Percentiles rank a stretch among this genome's conserved stretches.
These are phyloP conservation scores for Kluyveromyces sp. DNA, from an alignment of 1,139 yeast genomes.

Conservation along the genomic window DNA sequence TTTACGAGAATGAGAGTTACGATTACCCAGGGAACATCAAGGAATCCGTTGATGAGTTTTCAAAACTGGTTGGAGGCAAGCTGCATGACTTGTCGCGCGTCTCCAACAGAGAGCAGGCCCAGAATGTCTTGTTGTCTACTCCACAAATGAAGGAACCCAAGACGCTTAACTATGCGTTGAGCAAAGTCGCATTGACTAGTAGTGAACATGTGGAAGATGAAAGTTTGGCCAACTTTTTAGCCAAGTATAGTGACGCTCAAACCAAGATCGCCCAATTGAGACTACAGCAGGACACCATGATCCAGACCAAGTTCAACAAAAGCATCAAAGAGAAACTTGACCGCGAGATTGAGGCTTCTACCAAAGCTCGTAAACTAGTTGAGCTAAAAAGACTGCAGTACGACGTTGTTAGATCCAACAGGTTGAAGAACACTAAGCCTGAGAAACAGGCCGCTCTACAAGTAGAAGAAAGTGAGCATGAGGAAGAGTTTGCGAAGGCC, in stretches of 20 bases:
- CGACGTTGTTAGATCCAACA: conserved; percentile 67
- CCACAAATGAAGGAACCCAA: conserved; percentile 63
- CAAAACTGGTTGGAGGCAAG: conserved; percentile 59
- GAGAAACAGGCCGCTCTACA: conserved; percentile 70
- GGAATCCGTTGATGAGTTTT: conserved; percentile 70
- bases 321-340: conserved; percentile 59
- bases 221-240: conserved; percentile 42
- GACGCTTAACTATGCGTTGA: conserved; percentile 77
- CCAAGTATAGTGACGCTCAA: conserved; percentile 48
- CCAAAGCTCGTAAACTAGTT: conserved; percentile 66
- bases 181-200: conserved; percentile 60
- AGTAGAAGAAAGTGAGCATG: conserved; percentile 75
- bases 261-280: conserved; percentile 77
- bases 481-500: conserved; percentile 85
- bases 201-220: conserved; percentile 36
- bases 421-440: conserved; percentile 59
- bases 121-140: conserved; percentile 58
- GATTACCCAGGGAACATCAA: conserved; percentile 78
- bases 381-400: conserved; percentile 73
- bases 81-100: conserved; percentile 68
- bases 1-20: conserved; percentile 70
- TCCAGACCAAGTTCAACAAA: conserved; percentile 62
- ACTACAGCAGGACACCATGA: conserved; percentile 73
- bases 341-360: conserved; percentile 58
- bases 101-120: conserved; percentile 76